Evolutionary conservation across 2,329 filamentous ascomycete species (phyloP).

Genomic region (Paraconiothyrium sp.): DNA sequence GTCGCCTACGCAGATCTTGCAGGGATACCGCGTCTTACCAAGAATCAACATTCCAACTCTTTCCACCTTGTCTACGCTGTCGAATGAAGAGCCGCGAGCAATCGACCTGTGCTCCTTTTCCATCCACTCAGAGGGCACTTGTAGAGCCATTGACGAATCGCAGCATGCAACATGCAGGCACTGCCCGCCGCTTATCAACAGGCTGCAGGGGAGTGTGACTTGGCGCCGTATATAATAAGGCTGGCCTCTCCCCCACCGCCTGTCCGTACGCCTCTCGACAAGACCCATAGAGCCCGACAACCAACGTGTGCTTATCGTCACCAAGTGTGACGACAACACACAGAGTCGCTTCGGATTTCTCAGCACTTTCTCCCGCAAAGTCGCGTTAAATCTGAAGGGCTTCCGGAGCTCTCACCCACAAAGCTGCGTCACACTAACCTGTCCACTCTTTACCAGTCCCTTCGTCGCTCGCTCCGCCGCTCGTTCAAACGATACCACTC

Average conservation of each 20-base stretch:
- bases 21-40: slow-evolving; percentile 13
- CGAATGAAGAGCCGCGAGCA: slow-evolving; percentile 7
- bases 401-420: slow-evolving; percentile 66
- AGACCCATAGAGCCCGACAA: slow-evolving; percentile 52
- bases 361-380: slow-evolving; percentile 47
- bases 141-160: slow-evolving; percentile 42
- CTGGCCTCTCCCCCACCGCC: slow-evolving; percentile 40
- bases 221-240: slow-evolving; percentile 48
- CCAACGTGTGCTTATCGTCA: slow-evolving; percentile 48
- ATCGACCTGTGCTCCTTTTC: slow-evolving; percentile 6
- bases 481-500: slow-evolving; percentile 55
- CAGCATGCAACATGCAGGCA: slow-evolving; percentile 28
- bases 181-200: slow-evolving; percentile 38
- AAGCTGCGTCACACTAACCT: slow-evolving; percentile 62
- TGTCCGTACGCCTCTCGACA: slow-evolving; percentile 50
- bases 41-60: slow-evolving; percentile 6
- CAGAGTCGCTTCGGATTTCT: slow-evolving; percentile 48
- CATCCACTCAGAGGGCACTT: slow-evolving; percentile 8
- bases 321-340: slow-evolving; percentile 46
- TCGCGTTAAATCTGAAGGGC: slow-evolving; percentile 51
- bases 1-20: slow-evolving; percentile 11
- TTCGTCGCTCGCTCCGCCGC: slow-evolving; percentile 55
- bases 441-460: slow-evolving; percentile 60
- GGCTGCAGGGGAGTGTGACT: slow-evolving; percentile 38
- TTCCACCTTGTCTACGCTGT: slow-evolving; percentile 3